phyloP scores from a whole-genome alignment of 495 filamentous ascomycete genomes.

The Copromyces sp. region DNA sequence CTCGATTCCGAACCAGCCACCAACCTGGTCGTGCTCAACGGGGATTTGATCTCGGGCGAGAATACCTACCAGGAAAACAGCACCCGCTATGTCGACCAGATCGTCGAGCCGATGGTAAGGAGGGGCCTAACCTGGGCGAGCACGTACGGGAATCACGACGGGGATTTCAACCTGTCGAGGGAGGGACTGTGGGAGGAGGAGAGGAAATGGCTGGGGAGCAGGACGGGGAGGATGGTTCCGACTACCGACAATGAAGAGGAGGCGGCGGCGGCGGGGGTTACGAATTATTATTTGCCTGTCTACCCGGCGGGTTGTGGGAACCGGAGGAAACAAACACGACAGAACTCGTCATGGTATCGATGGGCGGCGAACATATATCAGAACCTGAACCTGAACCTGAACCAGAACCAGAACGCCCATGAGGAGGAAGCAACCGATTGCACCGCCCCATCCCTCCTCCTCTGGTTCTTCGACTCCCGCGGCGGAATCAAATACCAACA shows the following conservation, averaged over 20 bases:
- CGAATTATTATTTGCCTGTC: slow-evolving; percentile 57
- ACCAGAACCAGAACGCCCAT: background rate
- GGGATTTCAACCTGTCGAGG: slow-evolving; percentile 48
- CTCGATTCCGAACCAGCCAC: slow-evolving; percentile 43
- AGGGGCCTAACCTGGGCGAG: slow-evolving; percentile 50
- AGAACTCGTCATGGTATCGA: slow-evolving; percentile 1
- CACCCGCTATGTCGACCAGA: slow-evolving; percentile 47
- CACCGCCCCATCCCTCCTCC: slow-evolving; percentile 33
- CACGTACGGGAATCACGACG: slow-evolving; percentile 70
- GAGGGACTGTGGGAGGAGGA: slow-evolving; percentile 46
- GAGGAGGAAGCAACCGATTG: background rate
- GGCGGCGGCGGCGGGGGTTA: slow-evolving; percentile 38
- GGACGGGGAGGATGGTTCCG: slow-evolving; percentile 40
- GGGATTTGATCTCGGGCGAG: slow-evolving; percentile 65
- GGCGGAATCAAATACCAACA: slow-evolving; percentile 50
- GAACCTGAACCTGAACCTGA: background rate
- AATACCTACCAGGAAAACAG: slow-evolving; percentile 49
- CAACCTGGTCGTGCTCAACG: slow-evolving; percentile 60
- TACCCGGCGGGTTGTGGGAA: slow-evolving; percentile 20
- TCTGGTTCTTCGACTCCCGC: slow-evolving; percentile 70
- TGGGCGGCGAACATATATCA: background rate
- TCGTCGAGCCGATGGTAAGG: slow-evolving; percentile 46
- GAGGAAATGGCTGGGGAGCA: slow-evolving; percentile 38
- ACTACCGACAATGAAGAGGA: slow-evolving; percentile 4
- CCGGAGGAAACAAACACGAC: background rate